Base-by-base conservation (phyloP, 2,329 filamentous ascomycete species). In the Pseudopithomyces maydicus region DNA sequence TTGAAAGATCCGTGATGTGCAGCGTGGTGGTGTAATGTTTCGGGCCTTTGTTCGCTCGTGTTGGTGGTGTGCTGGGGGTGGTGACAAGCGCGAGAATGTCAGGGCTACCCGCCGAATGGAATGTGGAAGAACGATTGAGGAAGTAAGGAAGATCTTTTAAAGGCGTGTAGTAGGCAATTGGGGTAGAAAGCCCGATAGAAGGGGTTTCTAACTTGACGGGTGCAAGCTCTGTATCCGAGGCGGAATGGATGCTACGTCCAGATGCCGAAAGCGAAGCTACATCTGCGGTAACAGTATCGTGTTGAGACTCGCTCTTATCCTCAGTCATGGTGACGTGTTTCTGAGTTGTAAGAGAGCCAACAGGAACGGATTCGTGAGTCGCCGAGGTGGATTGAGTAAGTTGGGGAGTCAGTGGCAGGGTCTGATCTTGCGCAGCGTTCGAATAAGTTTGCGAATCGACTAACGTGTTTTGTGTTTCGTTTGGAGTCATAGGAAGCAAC, bases 51-150 rank as follows among this genome's bases (percentile, higher is more conserved):
- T 74, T 74, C 8, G 79, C 78, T 19, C 76, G 72, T 32, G 70
- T 61, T 0, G 78, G 69, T 2, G 64, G 35, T 1, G 68, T 75
- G 12, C 71, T 73, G 11, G 59, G 43, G 12, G 70, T 61, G 1
- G 74, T 74, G 35, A 79, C 77, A 48, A 82, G 70, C 5, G 78
- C 80, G 44, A 83, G 70, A 44, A 81, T 43, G 58, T 82, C 80
- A 5, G 81, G 71, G 32, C 70, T 71, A 11, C 62, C 56, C 3
- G 68, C 57, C 3, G 73, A 68, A 41, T 77, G 71, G 39, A 75
- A 74, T 36, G 74, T 64, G 0, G 64, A 69, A 36, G 68, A 68
- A 52, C 71, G 70, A 58, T 81, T 81, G 43, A 82, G 68, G 57
- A 74, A 72, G 57, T 69, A 72, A 12, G 67, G 43, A 2, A 82